These are phyloP conservation scores for Aspergillus pseudonomiae DNA, from an alignment of 2,329 filamentous ascomycete species.

Conservation along the genomic window DNA sequence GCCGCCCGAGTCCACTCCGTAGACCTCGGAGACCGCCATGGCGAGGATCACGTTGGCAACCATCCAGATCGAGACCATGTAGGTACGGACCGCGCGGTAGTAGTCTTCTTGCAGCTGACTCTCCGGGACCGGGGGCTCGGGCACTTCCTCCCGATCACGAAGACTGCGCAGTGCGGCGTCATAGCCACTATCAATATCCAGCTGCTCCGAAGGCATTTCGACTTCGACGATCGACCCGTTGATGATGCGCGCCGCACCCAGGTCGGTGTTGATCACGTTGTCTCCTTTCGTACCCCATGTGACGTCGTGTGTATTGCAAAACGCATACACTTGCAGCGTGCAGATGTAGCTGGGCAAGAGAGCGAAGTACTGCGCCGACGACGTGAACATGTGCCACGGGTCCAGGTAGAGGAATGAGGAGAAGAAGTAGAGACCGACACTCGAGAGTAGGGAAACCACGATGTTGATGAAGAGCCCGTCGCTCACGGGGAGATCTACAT, in stretches of 20 bases:
- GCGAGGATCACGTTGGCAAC: slow-evolving; percentile 86
- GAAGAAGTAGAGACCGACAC: slow-evolving; percentile 90
- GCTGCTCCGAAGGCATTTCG: slow-evolving; percentile 96
- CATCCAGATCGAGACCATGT: slow-evolving; percentile 97
- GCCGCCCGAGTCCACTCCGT: slow-evolving; percentile 69
- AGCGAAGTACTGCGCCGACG: slow-evolving; percentile 85
- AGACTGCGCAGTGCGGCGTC: slow-evolving; percentile 96
- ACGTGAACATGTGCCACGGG: slow-evolving; percentile 99
- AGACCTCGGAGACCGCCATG: slow-evolving; percentile 90
- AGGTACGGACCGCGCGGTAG: slow-evolving; percentile 94
- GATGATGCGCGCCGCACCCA: slow-evolving; percentile 80
- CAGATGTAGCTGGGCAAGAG: slow-evolving; percentile 94
- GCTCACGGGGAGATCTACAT: slow-evolving; percentile 62
- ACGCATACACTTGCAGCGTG: slow-evolving; percentile 95
- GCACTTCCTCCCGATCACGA: slow-evolving; percentile 86
- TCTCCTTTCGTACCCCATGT: slow-evolving; percentile 99
- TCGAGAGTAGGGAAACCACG: slow-evolving; percentile 85
- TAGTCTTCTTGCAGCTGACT: slow-evolving; percentile 95
- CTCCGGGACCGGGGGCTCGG: slow-evolving; percentile 64
- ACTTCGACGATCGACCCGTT: slow-evolving; percentile 82
- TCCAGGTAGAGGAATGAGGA: slow-evolving; percentile 97
- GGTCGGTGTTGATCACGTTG: slow-evolving; percentile 90
- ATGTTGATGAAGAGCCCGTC: slow-evolving; percentile 95
- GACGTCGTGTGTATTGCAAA: slow-evolving; percentile 98
- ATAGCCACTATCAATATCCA: slow-evolving; percentile 97